Evolutionary conservation across 2,329 filamentous ascomycete species (phyloP).

Genomic region (Neophaeococcomyces mojaviensis): DNA sequence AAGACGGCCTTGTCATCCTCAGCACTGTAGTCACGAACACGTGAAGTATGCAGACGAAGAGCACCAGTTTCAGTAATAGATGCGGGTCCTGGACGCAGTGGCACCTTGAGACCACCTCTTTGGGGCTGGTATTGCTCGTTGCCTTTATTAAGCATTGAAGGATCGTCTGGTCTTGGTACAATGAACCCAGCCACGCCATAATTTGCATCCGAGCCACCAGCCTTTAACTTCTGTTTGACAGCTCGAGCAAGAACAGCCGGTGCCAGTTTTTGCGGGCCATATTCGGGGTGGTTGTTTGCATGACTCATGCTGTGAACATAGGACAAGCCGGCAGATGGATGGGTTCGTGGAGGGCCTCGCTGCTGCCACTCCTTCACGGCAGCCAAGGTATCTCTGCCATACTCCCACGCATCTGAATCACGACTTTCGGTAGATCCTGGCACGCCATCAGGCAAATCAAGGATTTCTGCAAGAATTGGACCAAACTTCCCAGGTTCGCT

Average conservation of each 20-base stretch:
- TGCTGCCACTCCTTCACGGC: constrained; percentile 35
- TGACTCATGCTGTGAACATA: constrained; percentile 51
- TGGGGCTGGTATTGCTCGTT: constrained; percentile 13
- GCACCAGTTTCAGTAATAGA: constrained; percentile 16
- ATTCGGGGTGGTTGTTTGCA: constrained; percentile 52
- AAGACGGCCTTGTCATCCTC: not conserved
- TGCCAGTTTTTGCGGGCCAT: constrained; percentile 49
- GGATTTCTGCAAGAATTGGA: constrained; percentile 46
- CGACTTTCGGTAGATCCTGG: constrained; percentile 24
- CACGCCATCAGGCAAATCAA: constrained; percentile 47
- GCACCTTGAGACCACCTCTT: constrained; percentile 17
- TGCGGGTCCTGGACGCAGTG: constrained; percentile 13
- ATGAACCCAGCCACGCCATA: constrained; percentile 23
- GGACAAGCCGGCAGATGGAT: constrained; percentile 57
- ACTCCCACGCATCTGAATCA: constrained; percentile 16
- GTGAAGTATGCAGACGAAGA: constrained; percentile 12
- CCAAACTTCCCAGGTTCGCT: constrained; percentile 41
- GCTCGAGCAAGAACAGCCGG: constrained; percentile 52
- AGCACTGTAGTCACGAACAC: not conserved
- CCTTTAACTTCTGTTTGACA: constrained; percentile 27
- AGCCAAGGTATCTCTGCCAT: constrained; percentile 20
- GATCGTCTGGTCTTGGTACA: constrained; percentile 8
- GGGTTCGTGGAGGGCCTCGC: constrained; percentile 51
- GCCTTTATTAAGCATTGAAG: not conserved
- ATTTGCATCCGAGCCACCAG: constrained; percentile 11